Evolutionary conservation across 345 rosid species (phyloP).

Genomic region (Eucalyptus curtisii): DNA sequence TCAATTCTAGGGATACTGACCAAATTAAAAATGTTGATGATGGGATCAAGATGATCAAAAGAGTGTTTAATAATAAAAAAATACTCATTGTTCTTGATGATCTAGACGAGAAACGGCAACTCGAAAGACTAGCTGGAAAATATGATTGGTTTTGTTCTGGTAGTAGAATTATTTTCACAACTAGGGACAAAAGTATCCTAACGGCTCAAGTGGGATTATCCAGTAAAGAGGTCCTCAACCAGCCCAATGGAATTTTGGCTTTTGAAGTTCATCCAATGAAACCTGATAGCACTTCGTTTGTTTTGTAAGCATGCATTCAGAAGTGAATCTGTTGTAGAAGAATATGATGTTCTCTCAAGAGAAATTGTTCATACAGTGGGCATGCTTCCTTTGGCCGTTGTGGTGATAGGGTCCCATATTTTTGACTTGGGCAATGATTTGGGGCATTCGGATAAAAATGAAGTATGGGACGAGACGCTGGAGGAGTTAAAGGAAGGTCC

Average conservation of each 20-base stretch:
- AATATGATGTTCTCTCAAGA: rapidly evolving
- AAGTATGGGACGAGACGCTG: neutral
- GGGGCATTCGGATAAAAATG: neutral
- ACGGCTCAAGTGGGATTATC: neutral
- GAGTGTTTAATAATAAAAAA: neutral
- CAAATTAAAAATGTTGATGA: neutral
- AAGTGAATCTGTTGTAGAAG: rapidly evolving
- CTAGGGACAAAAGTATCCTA: neutral
- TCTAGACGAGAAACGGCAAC: neutral
- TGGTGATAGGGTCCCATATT: neutral
- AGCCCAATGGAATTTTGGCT: neutral
- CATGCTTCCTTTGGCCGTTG: neutral
- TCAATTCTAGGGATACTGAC: neutral
- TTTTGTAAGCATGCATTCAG: neutral
- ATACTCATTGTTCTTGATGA: neutral
- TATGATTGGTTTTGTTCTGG: neutral
- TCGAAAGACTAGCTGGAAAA: neutral
- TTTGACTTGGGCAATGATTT: rapidly evolving
- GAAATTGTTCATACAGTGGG: neutral
- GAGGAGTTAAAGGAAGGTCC: rapidly evolving
- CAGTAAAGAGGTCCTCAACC: too few relatives aligned
- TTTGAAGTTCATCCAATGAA: neutral
- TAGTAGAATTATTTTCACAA: neutral
- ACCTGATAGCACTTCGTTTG: neutral
- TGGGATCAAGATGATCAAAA: neutral